These are phyloP conservation scores for Trichoderma hamatum DNA, from an alignment of 2,329 filamentous ascomycete genomes.

Conservation along the genomic window DNA sequence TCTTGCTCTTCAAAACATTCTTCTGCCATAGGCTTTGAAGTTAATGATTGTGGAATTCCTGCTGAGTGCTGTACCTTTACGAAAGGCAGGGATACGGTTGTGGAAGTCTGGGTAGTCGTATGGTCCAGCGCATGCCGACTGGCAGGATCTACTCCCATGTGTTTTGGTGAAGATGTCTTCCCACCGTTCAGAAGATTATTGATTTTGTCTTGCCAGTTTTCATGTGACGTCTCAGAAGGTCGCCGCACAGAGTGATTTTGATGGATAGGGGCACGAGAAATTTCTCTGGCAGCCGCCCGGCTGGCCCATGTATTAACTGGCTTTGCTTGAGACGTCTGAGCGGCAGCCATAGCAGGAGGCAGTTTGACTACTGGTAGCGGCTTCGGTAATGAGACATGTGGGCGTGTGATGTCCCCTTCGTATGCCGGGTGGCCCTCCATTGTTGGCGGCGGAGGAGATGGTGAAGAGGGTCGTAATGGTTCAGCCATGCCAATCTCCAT, in stretches of 20 bases:
- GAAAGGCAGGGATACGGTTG: conserved; percentile 70
- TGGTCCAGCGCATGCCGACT: conserved; percentile 70
- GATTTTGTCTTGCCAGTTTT: conserved; percentile 79
- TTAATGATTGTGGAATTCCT: conserved; percentile 49
- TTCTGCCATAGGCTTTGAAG: conserved; percentile 72
- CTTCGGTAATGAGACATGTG: conserved; percentile 70
- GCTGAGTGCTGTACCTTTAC: conserved; percentile 33
- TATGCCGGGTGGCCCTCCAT: conserved; percentile 73
- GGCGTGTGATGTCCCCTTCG: conserved; percentile 65
- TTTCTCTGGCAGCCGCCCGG: conserved; percentile 40
- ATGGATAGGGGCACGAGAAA: conserved; percentile 32
- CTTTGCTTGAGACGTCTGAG: conserved; percentile 34
- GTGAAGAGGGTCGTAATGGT: conserved; percentile 55
- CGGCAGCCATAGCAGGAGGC: conserved; percentile 56
- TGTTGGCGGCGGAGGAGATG: conserved; percentile 73
- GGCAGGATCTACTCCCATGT: conserved; percentile 66
- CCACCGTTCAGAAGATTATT: conserved; percentile 74
- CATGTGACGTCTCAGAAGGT: conserved; percentile 44
- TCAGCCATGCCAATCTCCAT: conserved; percentile 45
- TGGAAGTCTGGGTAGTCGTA: conserved; percentile 49
- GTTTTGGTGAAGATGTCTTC: conserved; percentile 62
- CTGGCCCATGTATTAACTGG: conserved; percentile 43
- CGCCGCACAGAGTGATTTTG: conserved; percentile 30
- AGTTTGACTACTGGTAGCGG: conserved; percentile 79
- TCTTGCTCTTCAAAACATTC: conserved; percentile 82